phyloP scores from a whole-genome alignment of 495 filamentous ascomycete species.

The Aspergillus ostianus region DNA sequence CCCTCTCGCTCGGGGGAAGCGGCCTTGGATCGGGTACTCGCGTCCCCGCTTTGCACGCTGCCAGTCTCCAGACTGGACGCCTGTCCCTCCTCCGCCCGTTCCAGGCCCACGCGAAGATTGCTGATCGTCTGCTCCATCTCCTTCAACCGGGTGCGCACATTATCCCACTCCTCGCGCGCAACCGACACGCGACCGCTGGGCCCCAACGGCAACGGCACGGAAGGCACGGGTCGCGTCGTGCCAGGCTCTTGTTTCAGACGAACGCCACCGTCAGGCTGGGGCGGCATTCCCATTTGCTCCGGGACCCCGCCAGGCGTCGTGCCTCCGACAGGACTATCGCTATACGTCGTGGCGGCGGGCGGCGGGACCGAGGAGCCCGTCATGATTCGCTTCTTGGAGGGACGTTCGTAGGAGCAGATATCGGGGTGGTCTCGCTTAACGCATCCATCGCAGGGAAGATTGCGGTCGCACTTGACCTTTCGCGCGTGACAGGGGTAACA shows the following conservation, averaged over 20 bases:
- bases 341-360: conserved; percentile 18
- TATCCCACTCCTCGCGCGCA: conserved; percentile 48
- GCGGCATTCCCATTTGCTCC: conserved; percentile 23
- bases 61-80: conserved; percentile 31
- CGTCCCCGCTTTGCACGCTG: conserved; percentile 63
- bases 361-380: conserved; percentile 31
- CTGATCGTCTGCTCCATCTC: conserved; percentile 46
- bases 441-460: conserved; percentile 70
- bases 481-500: conserved; percentile 73
- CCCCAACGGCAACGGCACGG: conserved; percentile 15
- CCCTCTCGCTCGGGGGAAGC: conserved; percentile 50
- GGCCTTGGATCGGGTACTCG: conserved; percentile 37
- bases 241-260: conserved; percentile 31
- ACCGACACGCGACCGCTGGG: conserved; percentile 38
- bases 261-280: conserved; percentile 21
- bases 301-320: conserved; percentile 12
- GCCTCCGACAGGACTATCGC: conserved; percentile 27
- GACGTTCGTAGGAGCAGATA: conserved; percentile 71
- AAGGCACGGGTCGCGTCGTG: conserved; percentile 19
- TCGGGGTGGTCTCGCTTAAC: conserved; percentile 70
- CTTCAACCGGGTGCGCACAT: conserved; percentile 39
- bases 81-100: conserved; percentile 36
- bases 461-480: conserved; percentile 75
- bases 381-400: conserved; percentile 55
- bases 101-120: conserved; percentile 39